A percentile compares a stretch with the other conserved stretches of the same genome.
Conservation (phyloP, 108 stramenopile species). For the Nitzschia sp. region DNA sequence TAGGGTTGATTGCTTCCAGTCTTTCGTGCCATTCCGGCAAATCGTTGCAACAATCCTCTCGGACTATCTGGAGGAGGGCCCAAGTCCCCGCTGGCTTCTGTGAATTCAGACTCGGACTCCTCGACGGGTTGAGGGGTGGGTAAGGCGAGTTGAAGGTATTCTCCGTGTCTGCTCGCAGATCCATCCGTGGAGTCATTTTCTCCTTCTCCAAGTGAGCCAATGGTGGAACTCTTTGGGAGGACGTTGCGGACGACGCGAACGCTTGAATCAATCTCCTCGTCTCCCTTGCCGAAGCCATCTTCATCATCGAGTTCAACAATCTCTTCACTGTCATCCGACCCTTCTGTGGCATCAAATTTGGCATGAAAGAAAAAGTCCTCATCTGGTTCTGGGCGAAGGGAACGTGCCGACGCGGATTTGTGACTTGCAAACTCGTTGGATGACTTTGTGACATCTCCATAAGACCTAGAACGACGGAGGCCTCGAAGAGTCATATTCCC, state of each 20-base stretch:
- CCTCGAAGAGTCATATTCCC: background rate
- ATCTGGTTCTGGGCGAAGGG: background rate
- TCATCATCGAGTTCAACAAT: background rate
- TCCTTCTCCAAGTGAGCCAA: background rate
- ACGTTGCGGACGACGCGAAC: background rate
- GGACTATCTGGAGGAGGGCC: background rate
- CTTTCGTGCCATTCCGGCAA: background rate
- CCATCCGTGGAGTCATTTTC: background rate
- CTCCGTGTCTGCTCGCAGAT: background rate
- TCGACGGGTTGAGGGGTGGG: background rate
- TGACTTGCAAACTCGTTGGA: background rate
- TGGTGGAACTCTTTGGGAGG: background rate
- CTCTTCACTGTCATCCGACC: background rate
- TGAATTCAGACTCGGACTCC: background rate
- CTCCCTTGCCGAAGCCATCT: background rate
- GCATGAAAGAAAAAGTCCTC: slow-evolving; percentile 1
- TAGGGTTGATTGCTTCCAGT: background rate
- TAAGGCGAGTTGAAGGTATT: background rate
- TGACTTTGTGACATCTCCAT: background rate
- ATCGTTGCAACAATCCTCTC: background rate
- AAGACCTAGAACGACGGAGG: background rate
- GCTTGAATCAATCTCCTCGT: background rate
- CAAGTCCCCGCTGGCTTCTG: background rate
- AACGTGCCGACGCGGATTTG: background rate
- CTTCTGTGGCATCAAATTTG: background rate